phyloP scores from a whole-genome alignment of 2,329 filamentous ascomycete species.

The Talaromyces sp. region DNA sequence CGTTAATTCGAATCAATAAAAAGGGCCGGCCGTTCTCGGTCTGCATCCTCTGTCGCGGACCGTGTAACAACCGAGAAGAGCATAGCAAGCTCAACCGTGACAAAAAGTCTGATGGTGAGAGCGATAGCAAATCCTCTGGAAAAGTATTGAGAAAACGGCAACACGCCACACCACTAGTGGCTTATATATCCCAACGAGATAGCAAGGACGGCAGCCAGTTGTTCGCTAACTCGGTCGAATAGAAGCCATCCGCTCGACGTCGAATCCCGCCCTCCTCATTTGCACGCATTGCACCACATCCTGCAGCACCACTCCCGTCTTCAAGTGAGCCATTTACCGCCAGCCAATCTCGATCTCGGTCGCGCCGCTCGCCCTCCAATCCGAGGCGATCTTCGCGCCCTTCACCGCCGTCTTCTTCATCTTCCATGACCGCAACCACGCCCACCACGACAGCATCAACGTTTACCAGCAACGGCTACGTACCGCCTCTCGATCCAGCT shows the following conservation, averaged over 20 bases:
- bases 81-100: constrained; percentile 97
- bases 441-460: not conserved
- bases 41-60: constrained; percentile 91
- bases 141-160: constrained; percentile 27
- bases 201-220: not conserved
- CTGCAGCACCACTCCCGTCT: constrained; percentile 20
- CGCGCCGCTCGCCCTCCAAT: not conserved
- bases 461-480: not conserved
- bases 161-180: constrained; percentile 14
- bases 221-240: constrained; percentile 15
- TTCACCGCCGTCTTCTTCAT: constrained; percentile 1
- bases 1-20: constrained; percentile 91
- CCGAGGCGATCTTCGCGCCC: constrained; percentile 10
- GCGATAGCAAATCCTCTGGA: constrained; percentile 30
- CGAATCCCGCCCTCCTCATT: constrained; percentile 17
- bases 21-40: constrained; percentile 97
- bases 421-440: not conserved
- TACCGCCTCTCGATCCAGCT: constrained; percentile 5
- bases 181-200: constrained; percentile 3
- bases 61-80: constrained; percentile 92
- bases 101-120: constrained; percentile 47
- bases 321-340: constrained; percentile 15
- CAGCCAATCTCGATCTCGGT: constrained; percentile 11
- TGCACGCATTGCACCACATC: constrained; percentile 21
- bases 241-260: constrained; percentile 16